Evolutionary conservation across 2,329 filamentous ascomycete genomes (phyloP), one percentile per base, ranked within the genome.

Genomic region (Aspergillus texensis): DNA sequence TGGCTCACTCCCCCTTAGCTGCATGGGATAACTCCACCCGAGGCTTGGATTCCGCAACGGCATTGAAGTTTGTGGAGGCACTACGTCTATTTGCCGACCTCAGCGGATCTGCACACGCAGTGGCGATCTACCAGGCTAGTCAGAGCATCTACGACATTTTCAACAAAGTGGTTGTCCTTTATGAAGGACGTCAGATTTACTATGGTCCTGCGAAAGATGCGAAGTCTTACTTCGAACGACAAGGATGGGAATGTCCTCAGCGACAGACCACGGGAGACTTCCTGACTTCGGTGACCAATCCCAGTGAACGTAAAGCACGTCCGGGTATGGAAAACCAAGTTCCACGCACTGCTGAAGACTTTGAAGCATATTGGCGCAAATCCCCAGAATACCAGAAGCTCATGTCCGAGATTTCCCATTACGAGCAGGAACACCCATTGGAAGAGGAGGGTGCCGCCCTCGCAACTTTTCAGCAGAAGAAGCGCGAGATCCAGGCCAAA

Each of bases 151-250:
- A 74, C 45, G 68, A 74, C 41, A 53, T 86, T 11, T 92, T 93
- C 67, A 89, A 93, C 75, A 92, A 91, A 72, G 85, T 85, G 0
- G 81, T 86, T 0, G 86, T 93, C 0, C 80, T 93, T 0, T 91
- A 93, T 71, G 88, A 92, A 67, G 91, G 91, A 0, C 84, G 87
- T 0, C 85, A 92, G 71, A 92, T 94, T 70, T 94, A 87, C 79
- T 93, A 88, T 66, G 91, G 91, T 0, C 83, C 85, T 0, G 84
- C 86, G 0, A 70, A 70, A 2, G 74, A 80, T 1, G 91, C 90
- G 0, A 88, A 85, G 65, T 72, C 71, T 0, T 93, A 86, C 77
- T 93, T 93, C 64, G 86, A 90, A 70, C 78, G 82, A 3, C 84
- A 89, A 74, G 91, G 91, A 21, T 93, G 87, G 83, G 74, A 83